Evolutionary conservation across 2,329 filamentous ascomycete species (phyloP), one percentile per base, ranked within the genome.

Genomic region (Cadophora sp.): DNA sequence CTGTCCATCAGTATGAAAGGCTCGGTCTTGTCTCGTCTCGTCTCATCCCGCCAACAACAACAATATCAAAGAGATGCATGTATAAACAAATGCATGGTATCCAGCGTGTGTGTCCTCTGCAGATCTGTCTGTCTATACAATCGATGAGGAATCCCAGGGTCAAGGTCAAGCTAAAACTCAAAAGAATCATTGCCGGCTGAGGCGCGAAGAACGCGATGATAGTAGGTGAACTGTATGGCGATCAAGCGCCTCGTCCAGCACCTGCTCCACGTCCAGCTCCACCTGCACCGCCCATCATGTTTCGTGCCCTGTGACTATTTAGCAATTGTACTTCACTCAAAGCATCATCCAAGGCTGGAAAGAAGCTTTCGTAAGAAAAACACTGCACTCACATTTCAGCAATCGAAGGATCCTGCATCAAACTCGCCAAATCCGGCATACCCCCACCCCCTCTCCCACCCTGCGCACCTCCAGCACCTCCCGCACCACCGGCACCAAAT

Each of bases 351-450:
- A 14, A 40, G 22, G 7, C 19, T 46, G 9, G 46, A 56, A 31
- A 66, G 14, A 29, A 31, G 34, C 12, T n/a, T n/a, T n/a, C n/a
- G n/a, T n/a, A n/a, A 66, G 22, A 27, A 27, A 24, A 56, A 51
- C 4, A 12, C 40, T 29, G 29, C 34, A 88, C 92, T 92, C 82
- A 97, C 94, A 98, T 94, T 68, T 97, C 93, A 55, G 93, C 93
- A 80, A 99, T 91, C 79, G 83, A 92, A 59, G 96, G 96, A 79
- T 99, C 96, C 72, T 89, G 91, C 96, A 99, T 97, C 80, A 99
- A 83, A 72, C 86, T 86, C 66, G 87, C 85, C 77, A 98, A 84
- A 80, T 98, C 93, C 8, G 96, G 96, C 91, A 97, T 94, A 62
- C 95, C 95, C 53, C 92, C 91, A 62, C 84, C 83, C 69, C 86